Percentiles rank a stretch among this genome's conserved stretches.
Conservation (phyloP, 352 stramenopile genomes). For the Phytophthora gonapodyides region DNA sequence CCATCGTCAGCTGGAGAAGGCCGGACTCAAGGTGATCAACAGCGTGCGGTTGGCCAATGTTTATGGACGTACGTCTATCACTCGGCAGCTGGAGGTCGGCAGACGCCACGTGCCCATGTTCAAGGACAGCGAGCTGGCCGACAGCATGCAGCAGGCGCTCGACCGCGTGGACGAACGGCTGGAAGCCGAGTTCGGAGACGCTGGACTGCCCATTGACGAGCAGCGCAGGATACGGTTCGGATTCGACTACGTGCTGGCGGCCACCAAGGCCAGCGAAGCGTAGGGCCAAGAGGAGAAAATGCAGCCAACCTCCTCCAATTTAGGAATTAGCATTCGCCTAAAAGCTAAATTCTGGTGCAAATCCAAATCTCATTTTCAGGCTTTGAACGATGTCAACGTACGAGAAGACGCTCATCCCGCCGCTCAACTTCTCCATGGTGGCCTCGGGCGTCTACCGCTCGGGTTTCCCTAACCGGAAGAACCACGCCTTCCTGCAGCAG, state of each 20-base stretch:
- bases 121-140: slow-evolving; percentile 45
- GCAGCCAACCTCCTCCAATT: background rate
- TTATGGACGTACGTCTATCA: slow-evolving; percentile 84
- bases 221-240: slow-evolving; percentile 64
- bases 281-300: background rate
- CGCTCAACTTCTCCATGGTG: slow-evolving; percentile 92
- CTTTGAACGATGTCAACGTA: slow-evolving; percentile 71
- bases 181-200: slow-evolving; percentile 29
- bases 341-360: too few species aligned
- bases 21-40: slow-evolving; percentile 55
- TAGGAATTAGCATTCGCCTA: too few species aligned
- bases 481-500: slow-evolving; percentile 87
- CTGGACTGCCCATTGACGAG: slow-evolving; percentile 35
- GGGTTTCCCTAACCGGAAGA: slow-evolving; percentile 88
- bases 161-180: slow-evolving; percentile 60
- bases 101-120: slow-evolving; percentile 86
- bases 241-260: slow-evolving; percentile 91
- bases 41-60: slow-evolving; percentile 83
- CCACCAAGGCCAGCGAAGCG: slow-evolving; percentile 27
- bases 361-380: background rate
- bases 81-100: slow-evolving; percentile 90
- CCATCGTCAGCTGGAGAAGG: slow-evolving; percentile 67
- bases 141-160: slow-evolving; percentile 48
- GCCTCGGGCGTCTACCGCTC: slow-evolving; percentile 88
- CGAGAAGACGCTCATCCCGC: slow-evolving; percentile 88